Percentiles rank a stretch among this genome's conserved stretches.
These are phyloP conservation scores for Solanum chmielewskii DNA, from an alignment of 257 asterid genomes.

Conservation along the genomic window DNA sequence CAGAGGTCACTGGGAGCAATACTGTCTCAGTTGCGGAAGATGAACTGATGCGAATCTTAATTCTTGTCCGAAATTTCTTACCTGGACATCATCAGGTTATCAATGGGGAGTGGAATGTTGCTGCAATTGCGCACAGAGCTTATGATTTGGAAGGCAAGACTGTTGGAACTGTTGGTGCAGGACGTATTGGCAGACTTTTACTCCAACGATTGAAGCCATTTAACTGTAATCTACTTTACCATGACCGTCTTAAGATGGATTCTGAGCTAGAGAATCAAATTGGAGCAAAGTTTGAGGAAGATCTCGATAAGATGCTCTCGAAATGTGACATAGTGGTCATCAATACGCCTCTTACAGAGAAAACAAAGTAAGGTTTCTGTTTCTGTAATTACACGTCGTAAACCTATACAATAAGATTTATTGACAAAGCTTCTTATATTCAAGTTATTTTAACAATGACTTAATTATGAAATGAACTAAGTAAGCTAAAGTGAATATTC, in stretches of 20 bases:
- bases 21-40: slow-evolving; percentile 95
- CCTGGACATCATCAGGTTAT: slow-evolving; percentile 89
- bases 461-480: background rate
- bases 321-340: slow-evolving; percentile 87
- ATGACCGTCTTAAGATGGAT: slow-evolving; percentile 79
- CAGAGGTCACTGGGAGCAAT: slow-evolving; percentile 98
- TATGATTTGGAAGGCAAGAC: slow-evolving; percentile 98
- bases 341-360: slow-evolving; percentile 87
- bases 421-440: background rate
- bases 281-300: slow-evolving; percentile 84
- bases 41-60: slow-evolving; percentile 93
- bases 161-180: slow-evolving; percentile 99
- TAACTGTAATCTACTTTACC: slow-evolving; percentile 80
- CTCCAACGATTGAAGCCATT: slow-evolving; percentile 94
- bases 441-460: background rate
- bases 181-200: slow-evolving; percentile 74
- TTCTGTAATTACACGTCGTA: background rate
- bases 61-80: slow-evolving; percentile 81
- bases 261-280: slow-evolving; percentile 59
- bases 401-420: background rate
- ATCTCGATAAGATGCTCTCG: slow-evolving; percentile 83
- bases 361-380: slow-evolving; percentile 51
- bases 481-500: background rate
- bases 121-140: slow-evolving; percentile 78
- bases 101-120: slow-evolving; percentile 88